Base-by-base conservation (phyloP, 176 grass and related monocot species). In the Metroxylon sagu region DNA sequence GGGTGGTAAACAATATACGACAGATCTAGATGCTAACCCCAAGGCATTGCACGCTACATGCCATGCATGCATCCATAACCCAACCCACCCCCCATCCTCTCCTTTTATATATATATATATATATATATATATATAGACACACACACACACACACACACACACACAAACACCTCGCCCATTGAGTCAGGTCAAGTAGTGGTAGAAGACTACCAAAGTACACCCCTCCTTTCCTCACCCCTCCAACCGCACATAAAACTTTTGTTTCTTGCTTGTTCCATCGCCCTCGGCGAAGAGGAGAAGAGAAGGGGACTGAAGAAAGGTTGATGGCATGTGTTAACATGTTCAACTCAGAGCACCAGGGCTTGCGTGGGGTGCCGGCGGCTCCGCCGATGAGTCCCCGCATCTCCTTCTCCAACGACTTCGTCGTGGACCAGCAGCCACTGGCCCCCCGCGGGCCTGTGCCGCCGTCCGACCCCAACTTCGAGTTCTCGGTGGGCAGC, bases 351-450 rank as follows among this genome's bases (percentile, higher is more conserved):
- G 94, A 93, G 65, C 94, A 93, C 57, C 87, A 92, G 59, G 78
- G 81, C 49, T 29, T 60, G 14, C 64, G 43, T 25, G 35, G 35
- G 35, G 35, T 43, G 35, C 35, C 35, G 15, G 56, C 66, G 39
- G 5, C 71, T 39, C 62, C 56, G 62, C 73, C 53, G 19, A 64
- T 88, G 68, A 83, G 83, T 65, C 94, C 94, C 15, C 85, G 88
- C 64, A 98, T 98, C 61, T 93, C 88, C 63, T 98, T 98, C 82
- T 93, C 94, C 67, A 85, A 85, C 55, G 88, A 98, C 76, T 98
- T 98, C 82, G 74, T 76, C 16, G 73, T 92, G 6, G 93, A 98
- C 56, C 82, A 70, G 75, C 92, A 86, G 8, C 82, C 82, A n/a
- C 60, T 70, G 3, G 49, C 19, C 49, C 18, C 57, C 14, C 59